Percentiles rank a stretch among this genome's conserved stretches.
Evolutionary conservation across 2,329 filamentous ascomycete genomes (phyloP).

Genomic region (Cladosporium sp.): DNA sequence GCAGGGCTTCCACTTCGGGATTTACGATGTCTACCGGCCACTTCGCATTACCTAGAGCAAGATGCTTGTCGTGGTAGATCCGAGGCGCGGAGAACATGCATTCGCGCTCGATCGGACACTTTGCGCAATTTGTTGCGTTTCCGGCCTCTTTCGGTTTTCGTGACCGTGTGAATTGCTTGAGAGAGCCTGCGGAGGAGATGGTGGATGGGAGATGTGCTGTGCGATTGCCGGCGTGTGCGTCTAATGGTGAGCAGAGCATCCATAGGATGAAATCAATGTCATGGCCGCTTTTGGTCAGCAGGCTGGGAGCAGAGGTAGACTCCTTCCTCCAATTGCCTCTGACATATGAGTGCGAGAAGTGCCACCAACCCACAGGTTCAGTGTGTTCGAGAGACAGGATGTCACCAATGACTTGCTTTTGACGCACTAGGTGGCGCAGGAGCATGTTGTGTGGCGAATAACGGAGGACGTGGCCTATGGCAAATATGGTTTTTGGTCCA

Average conservation of each 20-base stretch:
- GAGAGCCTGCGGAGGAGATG: constrained; percentile 69
- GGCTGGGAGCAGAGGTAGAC: constrained; percentile 68
- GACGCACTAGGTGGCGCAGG: constrained; percentile 70
- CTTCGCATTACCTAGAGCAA: constrained; percentile 61
- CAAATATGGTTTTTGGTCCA: constrained; percentile 58
- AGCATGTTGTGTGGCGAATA: constrained; percentile 92
- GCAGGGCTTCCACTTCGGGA: constrained; percentile 81
- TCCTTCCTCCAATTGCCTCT: constrained; percentile 90
- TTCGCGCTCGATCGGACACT: constrained; percentile 66
- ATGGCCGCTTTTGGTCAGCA: constrained; percentile 94
- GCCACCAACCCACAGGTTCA: constrained; percentile 94
- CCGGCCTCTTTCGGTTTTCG: constrained; percentile 75
- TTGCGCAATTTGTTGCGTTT: constrained; percentile 77
- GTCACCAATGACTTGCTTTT: constrained; percentile 75
- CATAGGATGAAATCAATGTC: constrained; percentile 92
- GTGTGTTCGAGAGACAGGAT: constrained; percentile 84
- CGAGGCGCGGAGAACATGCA: constrained; percentile 85
- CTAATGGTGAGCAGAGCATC: constrained; percentile 71
- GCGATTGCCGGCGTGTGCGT: constrained; percentile 16
- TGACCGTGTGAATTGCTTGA: constrained; percentile 72
- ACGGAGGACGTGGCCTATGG: constrained; percentile 87
- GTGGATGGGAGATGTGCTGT: constrained; percentile 68
- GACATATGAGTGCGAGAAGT: constrained; percentile 87
- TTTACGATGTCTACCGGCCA: constrained; percentile 92
- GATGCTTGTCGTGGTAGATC: constrained; percentile 69